Conservation (phyloP, 2,329 filamentous ascomycete genomes). For the Incumbomyces delicatus region DNA sequence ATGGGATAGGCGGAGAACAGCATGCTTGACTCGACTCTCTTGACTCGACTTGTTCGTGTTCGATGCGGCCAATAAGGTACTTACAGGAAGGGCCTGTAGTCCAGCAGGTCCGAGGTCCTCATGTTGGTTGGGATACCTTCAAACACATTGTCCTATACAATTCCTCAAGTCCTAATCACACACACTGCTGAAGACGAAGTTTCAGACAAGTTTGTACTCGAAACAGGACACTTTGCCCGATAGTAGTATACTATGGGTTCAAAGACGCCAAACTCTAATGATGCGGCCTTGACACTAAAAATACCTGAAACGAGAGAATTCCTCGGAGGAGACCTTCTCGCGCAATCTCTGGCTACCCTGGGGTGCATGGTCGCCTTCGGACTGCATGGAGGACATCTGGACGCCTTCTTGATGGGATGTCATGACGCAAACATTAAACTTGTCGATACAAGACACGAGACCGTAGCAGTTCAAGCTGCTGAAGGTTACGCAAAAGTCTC, state of each 20-base stretch:
- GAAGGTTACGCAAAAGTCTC: conserved; percentile 38
- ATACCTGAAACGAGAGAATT: conserved; percentile 31
- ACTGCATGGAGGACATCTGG: conserved; percentile 39
- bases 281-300: conserved; percentile 12
- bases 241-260: background rate
- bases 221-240: too few species aligned
- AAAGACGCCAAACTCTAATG: background rate
- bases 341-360: conserved; percentile 34
- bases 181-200: too few species aligned
- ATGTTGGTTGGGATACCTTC: too few species aligned
- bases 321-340: conserved; percentile 37
- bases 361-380: conserved; percentile 38
- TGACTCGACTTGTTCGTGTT: too few species aligned
- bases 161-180: too few species aligned
- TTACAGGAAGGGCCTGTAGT: too few species aligned
- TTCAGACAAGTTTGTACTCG: too few species aligned
- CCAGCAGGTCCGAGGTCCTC: too few species aligned
- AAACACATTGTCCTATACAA: too few species aligned
- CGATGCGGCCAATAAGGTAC: too few species aligned
- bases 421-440: conserved; percentile 32
- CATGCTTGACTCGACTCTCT: too few species aligned
- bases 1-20: too few species aligned
- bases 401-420: conserved; percentile 40
- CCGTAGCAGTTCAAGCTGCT: conserved; percentile 39
- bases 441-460: conserved; percentile 40